Evolutionary conservation across 2,329 filamentous ascomycete genomes (phyloP), one percentile per base, ranked within the genome.

Genomic region (Metarhizium sp.): DNA sequence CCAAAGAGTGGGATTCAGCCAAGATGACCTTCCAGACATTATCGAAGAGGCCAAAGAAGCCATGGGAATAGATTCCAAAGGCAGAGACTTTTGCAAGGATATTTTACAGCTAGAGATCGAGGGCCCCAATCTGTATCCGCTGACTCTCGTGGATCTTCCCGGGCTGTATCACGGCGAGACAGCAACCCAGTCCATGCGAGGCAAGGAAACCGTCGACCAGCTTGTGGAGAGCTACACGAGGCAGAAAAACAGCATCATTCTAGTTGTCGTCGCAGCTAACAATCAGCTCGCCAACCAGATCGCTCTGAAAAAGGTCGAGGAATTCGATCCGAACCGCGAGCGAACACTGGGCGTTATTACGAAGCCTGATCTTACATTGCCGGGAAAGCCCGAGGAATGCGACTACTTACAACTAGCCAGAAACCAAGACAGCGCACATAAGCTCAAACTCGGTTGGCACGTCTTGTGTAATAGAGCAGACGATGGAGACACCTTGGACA

Each of bases 131-230:
- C 77, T 80, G 70, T 80, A 80, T 1, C 73, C 85, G 16, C 67
- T 86, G 47, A 85, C 80, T 0, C 72, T 85, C 1, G 80, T 85
- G 7, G 82, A 86, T 65, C 70, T 86, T 38, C 82, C 82, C 0
- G 81, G 82, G 2, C 68, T 85, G 1, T 78, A 84, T 32, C 72
- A 75, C 36, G 77, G 80, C 8, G 75, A 75, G 60, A 81, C 78
- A 58, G 71, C 74, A 34, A 73, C 78, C 54, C 78, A 83, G 62
- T 79, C 77, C 1, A 70, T 74, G 34, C 69, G 73, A 25, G 80
- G 82, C 47, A 78, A 79, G 54, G 68, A 73, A 57, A 75, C 78
- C 2, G 79, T 83, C 51, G 75, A 78, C 34, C 59, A 71, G 0
- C 67, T 84, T 2, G 78, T 75, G 11, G 75, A 79, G 7, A 71